Evolutionary conservation across 208 protist species (phyloP).

Genomic region (Angomonas ambiguus): DNA sequence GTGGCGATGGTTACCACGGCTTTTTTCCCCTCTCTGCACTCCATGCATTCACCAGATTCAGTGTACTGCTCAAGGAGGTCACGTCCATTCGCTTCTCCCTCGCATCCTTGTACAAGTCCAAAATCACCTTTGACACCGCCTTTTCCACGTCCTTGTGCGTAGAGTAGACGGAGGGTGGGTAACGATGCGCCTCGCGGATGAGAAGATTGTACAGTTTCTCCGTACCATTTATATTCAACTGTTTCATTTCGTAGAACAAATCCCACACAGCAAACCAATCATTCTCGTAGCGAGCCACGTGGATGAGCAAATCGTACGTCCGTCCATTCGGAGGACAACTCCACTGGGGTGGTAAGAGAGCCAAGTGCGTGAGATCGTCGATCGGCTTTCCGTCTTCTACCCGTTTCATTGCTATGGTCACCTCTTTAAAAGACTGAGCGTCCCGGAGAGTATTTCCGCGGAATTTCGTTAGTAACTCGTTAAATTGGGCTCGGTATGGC

Average conservation of each 20-base stretch:
- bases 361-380: background rate
- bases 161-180: slow-evolving; percentile 31
- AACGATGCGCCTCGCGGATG: slow-evolving; percentile 28
- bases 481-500: slow-evolving; percentile 36
- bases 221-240: slow-evolving; percentile 38
- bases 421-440: background rate
- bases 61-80: slow-evolving; percentile 31
- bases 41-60: slow-evolving; percentile 78
- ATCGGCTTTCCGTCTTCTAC: background rate
- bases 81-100: slow-evolving; percentile 45
- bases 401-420: background rate
- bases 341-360: slow-evolving; percentile 43
- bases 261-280: slow-evolving; percentile 73
- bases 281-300: slow-evolving; percentile 44
- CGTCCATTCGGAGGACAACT: slow-evolving; percentile 43
- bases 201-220: slow-evolving; percentile 50
- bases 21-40: slow-evolving; percentile 25
- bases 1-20: background rate
- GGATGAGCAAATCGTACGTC: slow-evolving; percentile 74
- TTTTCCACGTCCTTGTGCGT: slow-evolving; percentile 9
- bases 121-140: slow-evolving; percentile 25
- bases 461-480: slow-evolving; percentile 41
- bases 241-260: slow-evolving; percentile 64
- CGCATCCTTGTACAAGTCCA: slow-evolving; percentile 66
- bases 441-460: slow-evolving; percentile 45